Conservation (phyloP, 1,139 yeast genomes). For the Lodderomyces orthopsilosis region DNA sequence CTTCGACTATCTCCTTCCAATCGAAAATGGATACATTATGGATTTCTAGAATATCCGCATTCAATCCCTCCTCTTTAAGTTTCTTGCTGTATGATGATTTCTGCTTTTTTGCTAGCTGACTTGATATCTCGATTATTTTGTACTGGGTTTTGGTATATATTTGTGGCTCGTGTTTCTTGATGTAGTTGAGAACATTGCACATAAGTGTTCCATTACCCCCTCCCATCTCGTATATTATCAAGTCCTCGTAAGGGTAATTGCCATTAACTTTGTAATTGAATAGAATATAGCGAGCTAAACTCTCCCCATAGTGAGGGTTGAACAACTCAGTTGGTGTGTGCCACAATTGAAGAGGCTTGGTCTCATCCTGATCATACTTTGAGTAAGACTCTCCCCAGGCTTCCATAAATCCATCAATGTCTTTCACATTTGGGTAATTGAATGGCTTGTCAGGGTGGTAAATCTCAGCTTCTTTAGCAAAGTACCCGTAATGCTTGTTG, state of each 20-base stretch:
- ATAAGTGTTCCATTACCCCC: constrained; percentile 89
- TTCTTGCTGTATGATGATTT: constrained; percentile 35
- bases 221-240: constrained; percentile 82
- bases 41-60: constrained; percentile 52
- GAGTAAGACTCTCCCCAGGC: constrained; percentile 68
- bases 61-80: constrained; percentile 40
- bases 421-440: constrained; percentile 55
- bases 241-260: constrained; percentile 58
- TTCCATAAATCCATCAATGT: constrained; percentile 68
- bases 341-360: constrained; percentile 63
- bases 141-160: constrained; percentile 67
- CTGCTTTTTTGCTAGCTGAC: constrained; percentile 67
- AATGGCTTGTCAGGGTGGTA: constrained; percentile 64
- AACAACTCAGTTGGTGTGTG: constrained; percentile 88
- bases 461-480: constrained; percentile 73
- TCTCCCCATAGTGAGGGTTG: constrained; percentile 81
- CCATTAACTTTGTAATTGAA: constrained; percentile 66
- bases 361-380: constrained; percentile 41
- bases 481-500: constrained; percentile 80
- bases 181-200: constrained; percentile 71
- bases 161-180: constrained; percentile 64
- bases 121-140: constrained; percentile 74
- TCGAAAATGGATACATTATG: constrained; percentile 74
- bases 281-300: constrained; percentile 70
- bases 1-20: constrained; percentile 62